phyloP scores from a whole-genome alignment of 73 alveolate genomes.

The Blepharisma stoltei region DNA sequence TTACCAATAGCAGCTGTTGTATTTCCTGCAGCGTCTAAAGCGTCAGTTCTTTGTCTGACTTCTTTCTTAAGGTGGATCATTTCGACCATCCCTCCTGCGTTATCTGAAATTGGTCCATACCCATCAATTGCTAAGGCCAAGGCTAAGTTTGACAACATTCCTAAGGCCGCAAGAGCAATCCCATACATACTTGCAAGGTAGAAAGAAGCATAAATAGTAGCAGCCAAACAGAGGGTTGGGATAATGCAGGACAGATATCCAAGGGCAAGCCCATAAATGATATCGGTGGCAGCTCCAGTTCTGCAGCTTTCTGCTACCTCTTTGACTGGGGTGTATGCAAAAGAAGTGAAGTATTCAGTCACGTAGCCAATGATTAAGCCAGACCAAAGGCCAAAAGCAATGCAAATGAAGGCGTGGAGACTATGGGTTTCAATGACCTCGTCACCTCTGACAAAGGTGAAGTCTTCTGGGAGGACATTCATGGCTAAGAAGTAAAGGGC shows the following conservation, averaged over 20 bases:
- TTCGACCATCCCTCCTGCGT: slow-evolving; percentile 98
- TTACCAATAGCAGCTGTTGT: slow-evolving; percentile 94
- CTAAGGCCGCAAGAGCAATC: slow-evolving; percentile 91
- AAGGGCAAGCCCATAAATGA: slow-evolving; percentile 87
- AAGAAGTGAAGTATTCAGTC: slow-evolving; percentile 91
- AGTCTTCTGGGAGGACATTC: slow-evolving; percentile 55
- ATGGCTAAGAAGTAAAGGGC: slow-evolving; percentile 40
- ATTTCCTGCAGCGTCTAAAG: slow-evolving; percentile 96
- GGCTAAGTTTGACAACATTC: slow-evolving; percentile 91
- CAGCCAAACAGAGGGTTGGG: slow-evolving; percentile 75
- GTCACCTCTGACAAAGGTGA: slow-evolving; percentile 29
- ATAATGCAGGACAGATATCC: slow-evolving; percentile 76
- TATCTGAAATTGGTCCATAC: slow-evolving; percentile 88
- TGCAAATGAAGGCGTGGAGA: slow-evolving; percentile 55
- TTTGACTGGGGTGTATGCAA: slow-evolving; percentile 83
- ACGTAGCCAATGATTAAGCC: slow-evolving; percentile 81
- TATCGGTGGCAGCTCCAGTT: slow-evolving; percentile 94
- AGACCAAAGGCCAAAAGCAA: slow-evolving; percentile 75
- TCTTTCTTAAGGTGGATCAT: slow-evolving; percentile 76
- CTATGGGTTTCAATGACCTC: slow-evolving; percentile 31
- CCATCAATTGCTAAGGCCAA: slow-evolving; percentile 55
- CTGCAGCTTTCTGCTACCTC: slow-evolving; percentile 89
- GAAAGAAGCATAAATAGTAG: slow-evolving; percentile 66
- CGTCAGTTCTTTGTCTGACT: slow-evolving; percentile 89
- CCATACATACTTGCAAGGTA: slow-evolving; percentile 82